Evolutionary conservation across 176 grass and related monocot genomes (phyloP).

Genomic region (Rhynchospora tenuis): DNA sequence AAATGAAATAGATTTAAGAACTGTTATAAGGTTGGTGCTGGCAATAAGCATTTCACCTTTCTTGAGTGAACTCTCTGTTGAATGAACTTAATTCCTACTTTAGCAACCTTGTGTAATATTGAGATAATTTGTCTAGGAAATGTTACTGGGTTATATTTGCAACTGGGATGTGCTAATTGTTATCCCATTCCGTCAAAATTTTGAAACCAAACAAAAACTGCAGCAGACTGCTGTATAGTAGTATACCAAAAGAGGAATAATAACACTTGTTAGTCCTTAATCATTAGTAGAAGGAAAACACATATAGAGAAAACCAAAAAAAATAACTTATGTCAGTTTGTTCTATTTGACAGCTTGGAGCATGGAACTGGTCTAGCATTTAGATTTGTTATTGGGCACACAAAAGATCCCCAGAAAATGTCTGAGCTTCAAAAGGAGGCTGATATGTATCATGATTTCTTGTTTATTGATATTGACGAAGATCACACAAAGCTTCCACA

Average conservation of each 20-base stretch:
- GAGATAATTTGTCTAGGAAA: background rate
- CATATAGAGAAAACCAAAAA: background rate
- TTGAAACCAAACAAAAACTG: background rate
- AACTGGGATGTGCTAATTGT: background rate
- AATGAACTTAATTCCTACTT: background rate
- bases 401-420: slow-evolving; percentile 71
- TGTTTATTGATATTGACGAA: slow-evolving; percentile 90
- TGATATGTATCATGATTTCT: slow-evolving; percentile 79
- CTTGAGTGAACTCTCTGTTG: background rate
- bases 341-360: slow-evolving; percentile 65
- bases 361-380: slow-evolving; percentile 76
- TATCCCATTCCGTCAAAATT: background rate
- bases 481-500: slow-evolving; percentile 54
- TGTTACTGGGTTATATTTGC: background rate
- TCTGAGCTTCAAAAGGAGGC: slow-evolving; percentile 74
- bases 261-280: background rate
- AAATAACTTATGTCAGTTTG: background rate
- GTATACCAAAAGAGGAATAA: background rate
- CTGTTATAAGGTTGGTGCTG: background rate
- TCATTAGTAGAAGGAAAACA: background rate
- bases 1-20: background rate
- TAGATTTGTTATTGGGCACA: slow-evolving; percentile 76
- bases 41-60: background rate
- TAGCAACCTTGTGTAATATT: background rate
- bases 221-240: background rate